Conservation (phyloP, 805 yeast genomes). For the Wickerhamomyces bovis region DNA sequence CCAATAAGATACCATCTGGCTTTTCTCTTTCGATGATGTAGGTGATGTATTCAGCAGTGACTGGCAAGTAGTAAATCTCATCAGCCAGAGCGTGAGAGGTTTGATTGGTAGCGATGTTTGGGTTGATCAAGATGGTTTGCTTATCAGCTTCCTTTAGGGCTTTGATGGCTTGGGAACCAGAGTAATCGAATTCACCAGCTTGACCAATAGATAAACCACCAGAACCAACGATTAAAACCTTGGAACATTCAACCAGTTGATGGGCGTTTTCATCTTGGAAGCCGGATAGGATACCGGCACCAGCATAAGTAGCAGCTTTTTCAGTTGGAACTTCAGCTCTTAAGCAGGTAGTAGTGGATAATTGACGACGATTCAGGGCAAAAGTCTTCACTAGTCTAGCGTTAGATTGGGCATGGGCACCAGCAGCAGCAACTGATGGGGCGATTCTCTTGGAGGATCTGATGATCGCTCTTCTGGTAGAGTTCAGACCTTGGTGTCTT, state of each 20-base stretch:
- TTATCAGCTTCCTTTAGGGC: constrained; percentile 90
- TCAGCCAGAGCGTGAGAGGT: constrained; percentile 94
- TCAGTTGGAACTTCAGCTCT: constrained; percentile 13
- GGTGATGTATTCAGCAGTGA: constrained; percentile 92
- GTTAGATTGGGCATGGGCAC: constrained; percentile 12
- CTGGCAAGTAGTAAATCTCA: constrained; percentile 92
- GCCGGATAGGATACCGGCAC: constrained; percentile 52
- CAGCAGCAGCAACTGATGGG: constrained; percentile 9
- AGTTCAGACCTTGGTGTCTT: constrained; percentile 23
- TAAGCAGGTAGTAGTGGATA: constrained; percentile 16
- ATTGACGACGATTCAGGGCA: constrained; percentile 6
- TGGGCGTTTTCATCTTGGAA: constrained; percentile 57
- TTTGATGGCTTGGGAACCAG: constrained; percentile 96
- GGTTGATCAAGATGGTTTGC: constrained; percentile 80
- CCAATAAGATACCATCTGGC: constrained; percentile 92
- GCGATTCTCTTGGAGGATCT: constrained; percentile 3
- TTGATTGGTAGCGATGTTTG: constrained; percentile 95
- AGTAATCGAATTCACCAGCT: constrained; percentile 97
- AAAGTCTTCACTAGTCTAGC: constrained; percentile 3
- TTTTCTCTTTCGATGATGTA: constrained; percentile 92
- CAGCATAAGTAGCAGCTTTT: constrained; percentile 42
- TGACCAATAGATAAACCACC: constrained; percentile 98
- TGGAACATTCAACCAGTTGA: constrained; percentile 72
- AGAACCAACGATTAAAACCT: constrained; percentile 90
- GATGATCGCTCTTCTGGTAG: constrained; percentile 18